A percentile compares a stretch with the other conserved stretches of the same genome.
Conservation (phyloP, 1,284 basidiomycete species). For the Phenoliferia sp. region DNA sequence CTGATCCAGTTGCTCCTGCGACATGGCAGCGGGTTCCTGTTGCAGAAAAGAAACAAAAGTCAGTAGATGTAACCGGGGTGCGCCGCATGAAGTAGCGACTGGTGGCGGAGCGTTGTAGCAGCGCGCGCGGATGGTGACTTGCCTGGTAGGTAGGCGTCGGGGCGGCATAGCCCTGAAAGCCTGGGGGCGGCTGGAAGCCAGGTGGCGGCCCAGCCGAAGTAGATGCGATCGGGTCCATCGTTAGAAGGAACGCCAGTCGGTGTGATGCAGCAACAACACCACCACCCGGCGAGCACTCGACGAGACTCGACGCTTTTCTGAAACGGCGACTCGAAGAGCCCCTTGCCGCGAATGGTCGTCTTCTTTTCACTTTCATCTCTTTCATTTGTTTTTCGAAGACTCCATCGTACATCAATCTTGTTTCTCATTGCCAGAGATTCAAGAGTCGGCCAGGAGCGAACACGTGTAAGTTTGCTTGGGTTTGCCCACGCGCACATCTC, state of each 20-base stretch:
- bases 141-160: not conserved
- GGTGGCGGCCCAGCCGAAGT: not conserved
- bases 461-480: too few relatives aligned
- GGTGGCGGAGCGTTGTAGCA: not conserved
- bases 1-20: slow-evolving; percentile 70
- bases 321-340: too few relatives aligned
- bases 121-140: not conserved
- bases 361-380: too few relatives aligned
- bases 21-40: slow-evolving; percentile 45
- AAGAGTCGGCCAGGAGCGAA: too few relatives aligned
- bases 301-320: too few relatives aligned
- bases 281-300: too few relatives aligned
- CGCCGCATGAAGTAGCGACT: not conserved
- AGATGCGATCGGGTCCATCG: not conserved
- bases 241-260: not conserved
- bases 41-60: not conserved
- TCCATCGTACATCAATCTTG: too few relatives aligned
- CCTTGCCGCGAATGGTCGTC: too few relatives aligned
- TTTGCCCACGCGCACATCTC: too few relatives aligned
- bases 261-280: too few relatives aligned
- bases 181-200: not conserved
- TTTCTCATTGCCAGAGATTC: too few relatives aligned
- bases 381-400: too few relatives aligned
- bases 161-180: slow-evolving; percentile 1
- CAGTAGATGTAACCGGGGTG: not conserved